Percentiles rank a stretch among this genome's conserved stretches.
phyloP scores from a whole-genome alignment of 2,329 filamentous ascomycete genomes.

The Laburnicola sp. region DNA sequence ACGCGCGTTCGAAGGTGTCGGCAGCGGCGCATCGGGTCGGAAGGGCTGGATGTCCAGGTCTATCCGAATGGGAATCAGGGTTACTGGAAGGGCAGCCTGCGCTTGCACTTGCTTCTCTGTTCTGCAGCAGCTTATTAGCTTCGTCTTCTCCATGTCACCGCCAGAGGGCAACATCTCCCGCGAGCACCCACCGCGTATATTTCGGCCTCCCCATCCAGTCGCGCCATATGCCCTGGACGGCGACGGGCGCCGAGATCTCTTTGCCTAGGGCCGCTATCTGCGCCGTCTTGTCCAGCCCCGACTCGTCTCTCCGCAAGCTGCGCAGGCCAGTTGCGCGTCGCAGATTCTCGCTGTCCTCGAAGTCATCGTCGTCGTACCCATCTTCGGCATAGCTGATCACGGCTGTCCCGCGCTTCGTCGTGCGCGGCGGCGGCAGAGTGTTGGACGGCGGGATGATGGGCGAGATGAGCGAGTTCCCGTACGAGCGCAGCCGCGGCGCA shows the following conservation, averaged over 20 bases:
- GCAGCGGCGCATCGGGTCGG: constrained; percentile 66
- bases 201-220: constrained; percentile 87
- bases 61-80: constrained; percentile 92
- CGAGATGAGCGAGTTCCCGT: constrained; percentile 88
- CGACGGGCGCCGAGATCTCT: constrained; percentile 75
- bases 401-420: constrained; percentile 95
- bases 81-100: constrained; percentile 78
- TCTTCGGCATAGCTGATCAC: constrained; percentile 98
- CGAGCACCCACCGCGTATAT: constrained; percentile 52
- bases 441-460: constrained; percentile 75
- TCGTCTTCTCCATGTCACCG: not conserved
- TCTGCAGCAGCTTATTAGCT: constrained; percentile 32
- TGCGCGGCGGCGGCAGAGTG: constrained; percentile 71
- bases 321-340: constrained; percentile 76
- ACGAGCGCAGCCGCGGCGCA: constrained; percentile 84
- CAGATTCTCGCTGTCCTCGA: constrained; percentile 73
- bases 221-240: constrained; percentile 87
- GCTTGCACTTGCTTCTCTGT: constrained; percentile 65
- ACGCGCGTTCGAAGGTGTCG: constrained; percentile 62
- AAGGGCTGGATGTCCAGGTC: constrained; percentile 88
- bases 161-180: too few species aligned
- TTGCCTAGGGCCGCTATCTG: constrained; percentile 78
- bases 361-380: constrained; percentile 83
- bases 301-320: constrained; percentile 73
- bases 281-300: constrained; percentile 64